These are phyloP conservation scores for Globisporangium nagaii DNA, from an alignment of 352 stramenopile genomes.

Conservation along the genomic window DNA sequence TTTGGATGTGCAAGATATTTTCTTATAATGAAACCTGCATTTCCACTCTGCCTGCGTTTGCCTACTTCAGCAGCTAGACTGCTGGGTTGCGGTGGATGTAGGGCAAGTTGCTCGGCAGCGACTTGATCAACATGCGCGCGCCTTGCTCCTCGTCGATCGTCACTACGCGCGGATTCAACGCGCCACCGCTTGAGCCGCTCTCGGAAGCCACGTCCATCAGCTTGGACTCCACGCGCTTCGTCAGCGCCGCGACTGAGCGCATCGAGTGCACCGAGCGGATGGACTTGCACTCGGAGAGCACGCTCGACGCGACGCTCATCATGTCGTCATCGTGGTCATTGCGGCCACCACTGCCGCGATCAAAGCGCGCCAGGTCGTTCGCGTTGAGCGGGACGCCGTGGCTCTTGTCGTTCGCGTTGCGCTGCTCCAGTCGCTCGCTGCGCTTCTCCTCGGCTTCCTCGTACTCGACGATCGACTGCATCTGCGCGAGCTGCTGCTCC, in stretches of 20 bases:
- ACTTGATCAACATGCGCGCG: conserved; percentile 84
- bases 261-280: conserved; percentile 83
- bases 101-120: conserved; percentile 86
- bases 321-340: conserved; percentile 54
- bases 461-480: conserved; percentile 80
- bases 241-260: conserved; percentile 68
- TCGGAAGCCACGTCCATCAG: conserved; percentile 24
- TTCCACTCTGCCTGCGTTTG: too few relatives aligned
- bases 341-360: conserved; percentile 8
- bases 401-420: conserved; percentile 45
- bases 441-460: conserved; percentile 82
- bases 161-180: conserved; percentile 77
- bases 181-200: conserved; percentile 15
- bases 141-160: conserved; percentile 89
- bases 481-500: conserved; percentile 86
- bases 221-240: conserved; percentile 69
- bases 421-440: conserved; percentile 70
- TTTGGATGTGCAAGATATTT: not conserved
- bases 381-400: conserved; percentile 31
- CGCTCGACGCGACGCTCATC: conserved; percentile 58
- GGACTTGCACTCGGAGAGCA: conserved; percentile 85
- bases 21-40: too few relatives aligned
- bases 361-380: conserved; percentile 46
- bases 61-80: too few relatives aligned
- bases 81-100: conserved; percentile 94